phyloP scores from a whole-genome alignment of 2,329 filamentous ascomycete genomes.

The Exophiala sideris region DNA sequence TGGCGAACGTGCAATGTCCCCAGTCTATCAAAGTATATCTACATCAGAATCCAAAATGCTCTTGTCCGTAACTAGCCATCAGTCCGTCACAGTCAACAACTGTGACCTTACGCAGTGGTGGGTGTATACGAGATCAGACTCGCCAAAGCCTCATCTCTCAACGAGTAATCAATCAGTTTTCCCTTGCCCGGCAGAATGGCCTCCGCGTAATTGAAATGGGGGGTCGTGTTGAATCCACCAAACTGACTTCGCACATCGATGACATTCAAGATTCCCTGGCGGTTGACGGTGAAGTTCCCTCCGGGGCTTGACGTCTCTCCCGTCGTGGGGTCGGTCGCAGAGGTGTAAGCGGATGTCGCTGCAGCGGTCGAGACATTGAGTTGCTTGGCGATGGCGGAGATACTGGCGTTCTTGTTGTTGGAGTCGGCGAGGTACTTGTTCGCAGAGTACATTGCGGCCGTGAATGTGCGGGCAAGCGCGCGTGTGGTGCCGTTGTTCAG shows the following conservation, averaged over 20 bases:
- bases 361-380: slow-evolving; percentile 25
- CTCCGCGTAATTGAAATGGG: slow-evolving; percentile 29
- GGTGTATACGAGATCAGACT: not conserved
- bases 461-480: slow-evolving; percentile 26
- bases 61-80: too few relatives aligned
- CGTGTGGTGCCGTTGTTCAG: slow-evolving; percentile 12
- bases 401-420: slow-evolving; percentile 22
- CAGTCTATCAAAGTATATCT: too few relatives aligned
- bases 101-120: too few relatives aligned
- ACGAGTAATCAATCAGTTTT: slow-evolving; percentile 32
- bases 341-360: slow-evolving; percentile 29
- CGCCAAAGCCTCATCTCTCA: slow-evolving; percentile 28
- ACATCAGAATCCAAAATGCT: too few relatives aligned
- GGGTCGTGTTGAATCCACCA: slow-evolving; percentile 28
- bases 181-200: slow-evolving; percentile 30
- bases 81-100: too few relatives aligned
- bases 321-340: slow-evolving; percentile 25
- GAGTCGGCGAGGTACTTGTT: slow-evolving; percentile 29
- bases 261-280: slow-evolving; percentile 31
- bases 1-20: too few relatives aligned
- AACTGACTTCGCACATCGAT: slow-evolving; percentile 30
- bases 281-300: slow-evolving; percentile 30
- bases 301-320: slow-evolving; percentile 30
- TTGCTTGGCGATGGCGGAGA: slow-evolving; percentile 28
- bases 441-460: slow-evolving; percentile 31